Evolutionary conservation across 1,284 basidiomycete genomes (phyloP), one percentile per base, ranked within the genome.

Genomic region (Microstroma glucosiphilum): DNA sequence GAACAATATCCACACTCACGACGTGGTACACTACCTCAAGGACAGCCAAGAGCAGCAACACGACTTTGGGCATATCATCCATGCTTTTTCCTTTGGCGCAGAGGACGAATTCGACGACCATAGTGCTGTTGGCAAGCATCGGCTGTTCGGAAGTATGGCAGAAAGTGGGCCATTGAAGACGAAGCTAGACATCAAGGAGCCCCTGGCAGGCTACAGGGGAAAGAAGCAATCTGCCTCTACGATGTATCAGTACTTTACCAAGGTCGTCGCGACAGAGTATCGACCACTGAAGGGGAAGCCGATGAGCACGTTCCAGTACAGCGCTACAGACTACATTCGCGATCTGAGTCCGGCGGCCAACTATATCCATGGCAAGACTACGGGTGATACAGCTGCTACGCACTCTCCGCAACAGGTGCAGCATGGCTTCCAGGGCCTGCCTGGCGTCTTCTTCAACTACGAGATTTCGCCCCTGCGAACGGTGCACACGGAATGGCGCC

Each of bases 291-390:
- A 64, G 6, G 71, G 69, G 11, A 63, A 70, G 46, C 41, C 60
- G 12, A 82, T 89, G 72, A 88, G 89, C 73, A 86, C 88, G 0
- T 88, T 90, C 72, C 92, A 96, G 81, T 98, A 97, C 81, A 92
- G 90, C 68, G 89, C 90, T 1, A 98, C 96, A 1, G 88, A 90
- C 67, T 97, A 96, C 80, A 94, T 98, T 81, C 89, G 96, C 21
- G 92, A 98, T 79, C 83, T 68, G 17, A 41, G 51, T 17, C 63
- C 61, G 6, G 23, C 54, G 40, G 59, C 57, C 26, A 54, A 23
- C 21, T 19, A 11, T 6, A 13, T 15, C 26, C 19, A 13, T 25
- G 51, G 51, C 6, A 26, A 26, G 6, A 25, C 19, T 13, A 19
- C 19, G 51, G 19, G 40, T 40, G 11, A 13, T 17, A 40, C 11